phyloP scores from a whole-genome alignment of 805 yeast species.

The Candida berthetii region DNA sequence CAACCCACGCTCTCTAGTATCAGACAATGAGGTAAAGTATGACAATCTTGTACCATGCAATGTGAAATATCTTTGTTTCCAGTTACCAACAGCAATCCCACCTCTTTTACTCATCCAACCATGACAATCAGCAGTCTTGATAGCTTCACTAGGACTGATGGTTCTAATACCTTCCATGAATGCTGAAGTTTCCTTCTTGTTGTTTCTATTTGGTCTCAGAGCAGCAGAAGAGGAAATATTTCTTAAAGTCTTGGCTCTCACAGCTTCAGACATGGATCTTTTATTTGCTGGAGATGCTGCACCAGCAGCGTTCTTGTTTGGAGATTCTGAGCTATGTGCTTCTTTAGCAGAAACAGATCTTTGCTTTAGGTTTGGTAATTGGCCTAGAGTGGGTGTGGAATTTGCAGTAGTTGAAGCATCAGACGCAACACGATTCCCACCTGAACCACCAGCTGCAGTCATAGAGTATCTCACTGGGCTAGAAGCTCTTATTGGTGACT shows the following conservation, averaged over 20 bases:
- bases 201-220: conserved; percentile 20
- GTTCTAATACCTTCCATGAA: conserved; percentile 83
- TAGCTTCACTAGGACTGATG: conserved; percentile 72
- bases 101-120: conserved; percentile 98
- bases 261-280: conserved; percentile 43
- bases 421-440: neutral
- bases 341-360: conserved; percentile 49
- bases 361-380: conserved; percentile 25
- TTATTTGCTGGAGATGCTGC: conserved; percentile 16
- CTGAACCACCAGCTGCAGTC: neutral
- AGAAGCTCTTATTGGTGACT: neutral
- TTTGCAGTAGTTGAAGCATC: neutral
- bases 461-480: neutral
- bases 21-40: conserved; percentile 74
- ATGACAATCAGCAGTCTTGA: conserved; percentile 64
- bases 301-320: conserved; percentile 16
- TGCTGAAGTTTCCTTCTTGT: conserved; percentile 68
- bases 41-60: conserved; percentile 91
- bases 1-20: conserved; percentile 81
- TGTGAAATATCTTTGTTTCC: conserved; percentile 83
- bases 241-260: conserved; percentile 44
- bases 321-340: conserved; percentile 7
- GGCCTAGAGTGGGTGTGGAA: conserved; percentile 6
- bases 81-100: conserved; percentile 74
- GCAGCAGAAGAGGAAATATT: conserved; percentile 45